These are phyloP conservation scores for Nitzschia palea DNA, from an alignment of 108 stramenopile species.

Conservation along the genomic window DNA sequence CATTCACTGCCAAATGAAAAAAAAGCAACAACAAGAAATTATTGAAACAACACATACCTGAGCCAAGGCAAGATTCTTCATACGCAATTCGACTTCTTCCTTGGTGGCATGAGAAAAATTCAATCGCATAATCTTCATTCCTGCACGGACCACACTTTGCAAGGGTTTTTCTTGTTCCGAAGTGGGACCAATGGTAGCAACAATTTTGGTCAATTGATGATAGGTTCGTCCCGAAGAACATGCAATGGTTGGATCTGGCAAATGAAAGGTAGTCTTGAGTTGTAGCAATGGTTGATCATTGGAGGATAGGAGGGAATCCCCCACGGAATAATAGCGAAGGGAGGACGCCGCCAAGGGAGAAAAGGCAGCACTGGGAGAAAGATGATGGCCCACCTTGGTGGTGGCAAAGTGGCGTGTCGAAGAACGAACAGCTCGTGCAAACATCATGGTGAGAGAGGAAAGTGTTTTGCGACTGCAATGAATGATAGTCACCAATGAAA, in stretches of 20 bases:
- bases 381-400: background rate
- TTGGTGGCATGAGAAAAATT: slow-evolving; percentile 96
- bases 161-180: slow-evolving; percentile 84
- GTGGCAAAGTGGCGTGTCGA: background rate
- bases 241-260: slow-evolving; percentile 39
- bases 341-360: background rate
- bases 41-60: slow-evolving; percentile 41
- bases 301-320: slow-evolving; percentile 4
- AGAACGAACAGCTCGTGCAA: background rate
- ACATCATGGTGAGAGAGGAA: background rate
- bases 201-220: slow-evolving; percentile 87
- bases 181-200: slow-evolving; percentile 94
- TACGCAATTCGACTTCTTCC: slow-evolving; percentile 92
- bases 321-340: background rate
- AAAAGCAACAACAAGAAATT: slow-evolving; percentile 9
- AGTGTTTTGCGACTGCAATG: too few species aligned
- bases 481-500: too few species aligned
- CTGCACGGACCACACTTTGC: slow-evolving; percentile 69
- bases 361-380: background rate
- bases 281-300: background rate
- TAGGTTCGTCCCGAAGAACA: slow-evolving; percentile 16
- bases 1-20: too few species aligned
- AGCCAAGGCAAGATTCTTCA: slow-evolving; percentile 70
- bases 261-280: slow-evolving; percentile 39
- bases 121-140: slow-evolving; percentile 92